Percentiles rank a stretch among this genome's conserved stretches.
These are phyloP conservation scores for Xylariales sp. DNA, from an alignment of 2,329 filamentous ascomycete genomes.

Conservation along the genomic window DNA sequence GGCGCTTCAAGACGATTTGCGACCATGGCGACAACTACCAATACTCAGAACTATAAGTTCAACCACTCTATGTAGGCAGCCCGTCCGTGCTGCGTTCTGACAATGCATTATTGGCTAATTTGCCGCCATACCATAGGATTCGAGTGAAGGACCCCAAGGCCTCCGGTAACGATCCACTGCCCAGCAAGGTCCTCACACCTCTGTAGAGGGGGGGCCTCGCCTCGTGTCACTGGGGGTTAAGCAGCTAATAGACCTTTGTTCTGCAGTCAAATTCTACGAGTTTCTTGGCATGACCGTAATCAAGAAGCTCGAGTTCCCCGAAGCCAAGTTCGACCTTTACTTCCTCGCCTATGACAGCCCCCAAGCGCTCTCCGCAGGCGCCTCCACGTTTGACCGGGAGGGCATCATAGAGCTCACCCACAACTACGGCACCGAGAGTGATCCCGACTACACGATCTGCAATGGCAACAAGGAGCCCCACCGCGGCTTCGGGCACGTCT, in stretches of 20 bases:
- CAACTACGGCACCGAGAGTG: constrained; percentile 84
- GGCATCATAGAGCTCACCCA: constrained; percentile 83
- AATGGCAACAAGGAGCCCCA: constrained; percentile 91
- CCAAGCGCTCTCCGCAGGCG: constrained; percentile 67
- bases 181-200: background rate
- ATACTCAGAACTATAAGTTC: constrained; percentile 73
- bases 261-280: constrained; percentile 82
- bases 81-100: too few relatives aligned
- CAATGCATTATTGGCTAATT: background rate
- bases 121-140: constrained; percentile 54
- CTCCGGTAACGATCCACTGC: constrained; percentile 48
- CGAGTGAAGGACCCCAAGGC: constrained; percentile 90
- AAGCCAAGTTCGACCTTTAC: constrained; percentile 91
- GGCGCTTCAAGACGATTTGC: constrained; percentile 26
- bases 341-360: constrained; percentile 87
- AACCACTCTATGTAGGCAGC: constrained; percentile 84
- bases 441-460: constrained; percentile 72
- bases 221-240: too few relatives aligned
- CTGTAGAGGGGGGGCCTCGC: too few relatives aligned
- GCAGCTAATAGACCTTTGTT: background rate
- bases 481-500: constrained; percentile 81
- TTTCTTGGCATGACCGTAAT: constrained; percentile 84
- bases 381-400: constrained; percentile 74
- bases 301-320: constrained; percentile 75
- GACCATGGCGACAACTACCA: constrained; percentile 65